phyloP scores from a whole-genome alignment of 2,329 filamentous ascomycete genomes.

The Aureobasidium uvarum region DNA sequence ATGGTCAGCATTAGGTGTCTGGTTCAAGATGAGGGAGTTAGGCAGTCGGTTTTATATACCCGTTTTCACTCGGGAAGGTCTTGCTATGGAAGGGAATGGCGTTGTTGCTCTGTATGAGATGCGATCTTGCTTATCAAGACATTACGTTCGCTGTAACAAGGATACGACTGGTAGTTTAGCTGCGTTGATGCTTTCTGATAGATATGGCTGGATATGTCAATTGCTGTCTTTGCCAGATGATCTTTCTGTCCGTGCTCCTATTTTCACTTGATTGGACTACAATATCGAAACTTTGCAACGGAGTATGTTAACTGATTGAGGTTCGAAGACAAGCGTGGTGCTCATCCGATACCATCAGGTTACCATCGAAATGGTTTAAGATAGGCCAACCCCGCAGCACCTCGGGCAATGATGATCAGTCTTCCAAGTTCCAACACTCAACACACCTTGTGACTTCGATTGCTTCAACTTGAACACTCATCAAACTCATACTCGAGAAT shows the following conservation, averaged over 20 bases:
- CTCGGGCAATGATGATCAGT: too few species aligned
- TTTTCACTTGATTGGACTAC: background rate
- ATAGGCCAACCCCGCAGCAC: conserved; percentile 17
- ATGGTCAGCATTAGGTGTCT: background rate
- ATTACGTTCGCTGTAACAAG: background rate
- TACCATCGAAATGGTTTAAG: conserved; percentile 10
- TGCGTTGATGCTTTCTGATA: background rate
- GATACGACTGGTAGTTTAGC: background rate
- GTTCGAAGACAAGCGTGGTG: background rate
- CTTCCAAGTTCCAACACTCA: too few species aligned
- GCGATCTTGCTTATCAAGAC: background rate
- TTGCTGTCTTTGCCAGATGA: background rate
- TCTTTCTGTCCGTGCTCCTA: background rate
- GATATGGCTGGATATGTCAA: background rate
- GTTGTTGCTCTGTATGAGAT: background rate
- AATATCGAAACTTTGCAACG: background rate
- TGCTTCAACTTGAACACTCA: background rate
- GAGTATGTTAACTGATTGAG: background rate
- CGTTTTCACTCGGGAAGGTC: background rate
- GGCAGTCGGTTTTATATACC: conserved; percentile 28
- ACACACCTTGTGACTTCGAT: background rate
- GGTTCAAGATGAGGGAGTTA: background rate
- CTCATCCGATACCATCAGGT: background rate
- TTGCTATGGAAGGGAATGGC: background rate
- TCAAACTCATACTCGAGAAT: background rate